phyloP scores from a whole-genome alignment of 2,329 filamentous ascomycete species.

The Mycogone perniciosa region DNA sequence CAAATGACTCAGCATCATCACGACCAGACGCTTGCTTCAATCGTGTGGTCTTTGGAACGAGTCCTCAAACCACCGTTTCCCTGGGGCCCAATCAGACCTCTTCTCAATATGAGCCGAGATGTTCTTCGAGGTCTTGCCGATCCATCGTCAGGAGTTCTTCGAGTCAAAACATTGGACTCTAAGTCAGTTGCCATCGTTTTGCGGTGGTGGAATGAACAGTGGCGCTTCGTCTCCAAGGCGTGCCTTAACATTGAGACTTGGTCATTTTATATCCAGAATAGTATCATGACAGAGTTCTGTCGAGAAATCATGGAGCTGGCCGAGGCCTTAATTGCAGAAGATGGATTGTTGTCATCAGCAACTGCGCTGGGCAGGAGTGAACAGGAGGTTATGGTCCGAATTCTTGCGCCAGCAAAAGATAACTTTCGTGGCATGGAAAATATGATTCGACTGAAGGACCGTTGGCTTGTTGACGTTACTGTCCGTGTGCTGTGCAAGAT shows the following conservation, averaged over 20 bases:
- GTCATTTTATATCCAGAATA: constrained; percentile 70
- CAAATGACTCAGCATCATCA: constrained; percentile 35
- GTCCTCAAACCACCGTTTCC: constrained; percentile 33
- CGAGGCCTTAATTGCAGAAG: constrained; percentile 76
- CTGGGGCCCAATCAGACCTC: constrained; percentile 52
- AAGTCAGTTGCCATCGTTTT: constrained; percentile 61
- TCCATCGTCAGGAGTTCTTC: constrained; percentile 47
- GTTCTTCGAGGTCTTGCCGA: constrained; percentile 53
- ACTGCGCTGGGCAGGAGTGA: constrained; percentile 30
- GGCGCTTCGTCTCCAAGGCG: constrained; percentile 73
- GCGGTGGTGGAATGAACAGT: constrained; percentile 77
- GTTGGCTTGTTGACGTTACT: constrained; percentile 75
- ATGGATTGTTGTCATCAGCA: constrained; percentile 73
- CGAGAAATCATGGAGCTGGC: constrained; percentile 93
- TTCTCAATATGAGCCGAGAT: constrained; percentile 52
- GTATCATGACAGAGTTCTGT: constrained; percentile 83
- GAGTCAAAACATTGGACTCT: constrained; percentile 48
- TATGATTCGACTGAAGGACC: constrained; percentile 86
- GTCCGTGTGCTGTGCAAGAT: constrained; percentile 81
- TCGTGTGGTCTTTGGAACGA: constrained; percentile 37
- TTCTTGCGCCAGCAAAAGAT: constrained; percentile 35
- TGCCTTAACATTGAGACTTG: constrained; percentile 80
- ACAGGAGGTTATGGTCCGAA: constrained; percentile 33
- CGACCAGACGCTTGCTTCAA: constrained; percentile 35
- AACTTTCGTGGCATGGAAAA: constrained; percentile 65